Conservation (phyloP, 148 eudicot species). For the Linanthus parryae region DNA sequence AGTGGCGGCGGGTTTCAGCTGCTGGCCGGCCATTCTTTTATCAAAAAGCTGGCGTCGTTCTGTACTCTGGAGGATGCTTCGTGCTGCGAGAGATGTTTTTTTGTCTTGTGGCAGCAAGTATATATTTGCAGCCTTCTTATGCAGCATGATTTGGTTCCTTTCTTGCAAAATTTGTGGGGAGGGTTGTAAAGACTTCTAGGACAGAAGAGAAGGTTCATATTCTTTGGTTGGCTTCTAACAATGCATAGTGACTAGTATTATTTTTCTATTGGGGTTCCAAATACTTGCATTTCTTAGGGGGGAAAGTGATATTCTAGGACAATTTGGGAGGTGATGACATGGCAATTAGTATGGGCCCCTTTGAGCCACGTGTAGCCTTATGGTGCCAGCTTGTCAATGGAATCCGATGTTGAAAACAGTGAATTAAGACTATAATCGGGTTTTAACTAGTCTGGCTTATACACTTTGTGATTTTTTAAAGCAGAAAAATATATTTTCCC, state of each 20-base stretch:
- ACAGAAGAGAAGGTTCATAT: not conserved
- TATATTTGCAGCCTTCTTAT: conserved; percentile 2
- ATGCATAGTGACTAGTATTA: too few relatives aligned
- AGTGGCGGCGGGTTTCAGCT: conserved; percentile 41
- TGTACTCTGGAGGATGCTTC: not conserved
- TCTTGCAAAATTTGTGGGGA: conserved; percentile 10
- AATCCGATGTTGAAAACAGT: too few relatives aligned
- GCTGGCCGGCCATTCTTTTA: conserved; percentile 37
- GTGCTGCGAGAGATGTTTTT: not conserved
- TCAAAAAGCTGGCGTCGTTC: not conserved
- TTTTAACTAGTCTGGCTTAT: too few relatives aligned
- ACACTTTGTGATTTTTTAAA: too few relatives aligned
- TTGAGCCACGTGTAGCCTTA: too few relatives aligned
- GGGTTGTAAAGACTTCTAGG: conserved; percentile 14
- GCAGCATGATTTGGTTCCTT: conserved; percentile 9
- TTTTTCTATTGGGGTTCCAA: too few relatives aligned
- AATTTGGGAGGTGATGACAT: too few relatives aligned
- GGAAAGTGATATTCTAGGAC: conserved; percentile 2
- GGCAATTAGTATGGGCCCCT: too few relatives aligned
- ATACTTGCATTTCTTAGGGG: not conserved
- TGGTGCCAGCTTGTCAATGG: too few relatives aligned
- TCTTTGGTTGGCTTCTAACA: conserved; percentile 1
- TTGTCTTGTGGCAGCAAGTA: too few relatives aligned
- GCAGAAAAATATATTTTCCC: too few relatives aligned
- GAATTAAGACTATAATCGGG: too few relatives aligned